A percentile compares a stretch with the other conserved stretches of the same genome.
Evolutionary conservation across 140 eudicot species (phyloP).

Genomic region (Oenanthe javanica): DNA sequence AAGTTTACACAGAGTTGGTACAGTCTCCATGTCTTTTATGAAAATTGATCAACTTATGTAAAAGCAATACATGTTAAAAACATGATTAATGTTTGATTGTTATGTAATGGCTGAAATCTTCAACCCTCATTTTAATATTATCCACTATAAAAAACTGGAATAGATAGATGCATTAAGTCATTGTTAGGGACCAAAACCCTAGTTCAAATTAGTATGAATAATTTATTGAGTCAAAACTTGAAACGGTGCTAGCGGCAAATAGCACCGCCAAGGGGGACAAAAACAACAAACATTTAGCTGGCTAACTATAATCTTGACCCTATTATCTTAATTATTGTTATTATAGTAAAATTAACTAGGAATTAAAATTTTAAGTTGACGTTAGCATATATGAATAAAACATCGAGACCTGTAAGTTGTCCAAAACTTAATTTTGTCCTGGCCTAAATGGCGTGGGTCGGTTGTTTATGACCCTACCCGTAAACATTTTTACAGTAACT

Average conservation of each 20-base stretch:
- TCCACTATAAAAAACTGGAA: too few relatives aligned
- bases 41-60: neutral
- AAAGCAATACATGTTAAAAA: neutral
- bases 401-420: neutral
- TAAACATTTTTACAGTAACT: neutral
- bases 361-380: neutral
- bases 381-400: neutral
- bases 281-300: conserved; percentile 4
- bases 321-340: neutral
- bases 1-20: neutral
- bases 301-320: conserved; percentile 3
- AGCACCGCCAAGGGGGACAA: neutral
- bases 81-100: neutral
- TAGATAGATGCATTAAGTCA: too few relatives aligned
- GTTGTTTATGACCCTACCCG: conserved; percentile 8
- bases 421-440: conserved; percentile 7
- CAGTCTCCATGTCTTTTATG: neutral
- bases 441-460: conserved; percentile 3
- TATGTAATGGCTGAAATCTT: neutral
- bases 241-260: neutral
- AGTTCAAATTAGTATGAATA: neutral
- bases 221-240: neutral
- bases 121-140: too few relatives aligned
- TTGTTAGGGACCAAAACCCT: too few relatives aligned
- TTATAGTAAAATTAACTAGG: neutral